A percentile compares a stretch with the other conserved stretches of the same genome.
Evolutionary conservation across 2,329 filamentous ascomycete species (phyloP).

Genomic region (Colletotrichum sp.): DNA sequence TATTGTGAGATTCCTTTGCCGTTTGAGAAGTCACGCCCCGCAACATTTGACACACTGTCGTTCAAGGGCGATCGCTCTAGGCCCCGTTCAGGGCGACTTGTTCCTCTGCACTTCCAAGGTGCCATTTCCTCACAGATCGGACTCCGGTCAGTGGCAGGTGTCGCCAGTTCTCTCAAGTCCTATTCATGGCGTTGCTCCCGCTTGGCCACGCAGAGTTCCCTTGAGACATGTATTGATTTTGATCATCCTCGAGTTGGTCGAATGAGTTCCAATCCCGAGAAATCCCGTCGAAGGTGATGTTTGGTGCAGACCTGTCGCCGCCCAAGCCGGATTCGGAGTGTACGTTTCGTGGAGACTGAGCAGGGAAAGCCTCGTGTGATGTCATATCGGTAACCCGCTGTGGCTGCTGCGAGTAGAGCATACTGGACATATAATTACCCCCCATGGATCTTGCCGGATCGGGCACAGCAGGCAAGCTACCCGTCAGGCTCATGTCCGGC

Average conservation of each 20-base stretch:
- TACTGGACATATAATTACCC: constrained; percentile 3
- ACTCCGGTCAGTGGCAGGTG: not conserved
- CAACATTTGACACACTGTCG: constrained; percentile 9
- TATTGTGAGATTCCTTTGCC: not conserved
- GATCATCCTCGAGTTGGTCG: constrained; percentile 11
- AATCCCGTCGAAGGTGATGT: not conserved
- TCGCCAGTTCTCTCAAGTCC: not conserved
- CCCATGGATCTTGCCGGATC: not conserved
- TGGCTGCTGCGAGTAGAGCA: constrained; percentile 11
- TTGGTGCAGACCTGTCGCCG: not conserved
- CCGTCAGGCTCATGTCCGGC: constrained; percentile 8
- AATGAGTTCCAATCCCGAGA: constrained; percentile 10
- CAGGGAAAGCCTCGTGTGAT: constrained; percentile 5
- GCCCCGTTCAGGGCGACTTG: not conserved
- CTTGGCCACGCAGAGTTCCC: constrained; percentile 1
- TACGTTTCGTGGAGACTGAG: constrained; percentile 4
- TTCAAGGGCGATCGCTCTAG: not conserved
- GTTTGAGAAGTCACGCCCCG: not conserved
- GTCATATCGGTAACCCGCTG: constrained; percentile 12
- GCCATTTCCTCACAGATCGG: not conserved
- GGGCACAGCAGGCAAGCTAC: constrained; percentile 1
- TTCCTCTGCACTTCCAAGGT: not conserved
- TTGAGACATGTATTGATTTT: constrained; percentile 2
- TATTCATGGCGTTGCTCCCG: not conserved
- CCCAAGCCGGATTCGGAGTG: constrained; percentile 8